Conservation (phyloP, 371 early-diverging fungal species). For the Choanephora cucurbitarum region DNA sequence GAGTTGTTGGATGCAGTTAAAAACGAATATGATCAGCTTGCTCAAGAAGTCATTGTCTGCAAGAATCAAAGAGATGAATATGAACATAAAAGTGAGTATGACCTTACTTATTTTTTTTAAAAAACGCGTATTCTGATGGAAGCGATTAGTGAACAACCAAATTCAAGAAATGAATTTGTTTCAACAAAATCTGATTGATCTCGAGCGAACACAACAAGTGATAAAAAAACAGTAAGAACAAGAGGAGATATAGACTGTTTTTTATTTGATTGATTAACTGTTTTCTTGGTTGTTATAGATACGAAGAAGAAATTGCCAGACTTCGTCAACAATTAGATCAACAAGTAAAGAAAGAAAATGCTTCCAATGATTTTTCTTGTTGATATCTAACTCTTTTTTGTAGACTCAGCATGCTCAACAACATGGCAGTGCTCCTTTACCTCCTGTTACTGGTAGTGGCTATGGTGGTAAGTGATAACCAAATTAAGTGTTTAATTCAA, state of each 20-base stretch:
- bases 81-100: constrained; percentile 75
- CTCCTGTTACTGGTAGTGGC: constrained; percentile 16
- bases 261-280: not conserved
- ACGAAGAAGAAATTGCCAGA: constrained; percentile 55
- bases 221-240: constrained; percentile 69
- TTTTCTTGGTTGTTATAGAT: constrained; percentile 26
- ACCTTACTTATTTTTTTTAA: not conserved
- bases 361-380: not conserved
- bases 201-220: constrained; percentile 75
- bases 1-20: constrained; percentile 84
- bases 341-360: constrained; percentile 22
- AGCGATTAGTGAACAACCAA: constrained; percentile 61
- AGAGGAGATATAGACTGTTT: not conserved
- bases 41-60: constrained; percentile 71
- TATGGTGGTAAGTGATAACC: constrained; percentile 14
- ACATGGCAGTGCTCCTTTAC: constrained; percentile 24
- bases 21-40: constrained; percentile 74
- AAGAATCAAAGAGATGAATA: constrained; percentile 83
- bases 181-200: constrained; percentile 76
- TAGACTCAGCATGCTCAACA: constrained; percentile 25
- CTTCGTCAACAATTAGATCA: constrained; percentile 54
- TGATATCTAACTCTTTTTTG: not conserved
- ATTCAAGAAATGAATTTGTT: constrained; percentile 74
- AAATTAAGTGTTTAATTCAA: too few species aligned
- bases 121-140: constrained; percentile 11